Evolutionary conservation across 2,329 filamentous ascomycete species (phyloP), one percentile per base, ranked within the genome.

Genomic region (Hypoxylon sp.): DNA sequence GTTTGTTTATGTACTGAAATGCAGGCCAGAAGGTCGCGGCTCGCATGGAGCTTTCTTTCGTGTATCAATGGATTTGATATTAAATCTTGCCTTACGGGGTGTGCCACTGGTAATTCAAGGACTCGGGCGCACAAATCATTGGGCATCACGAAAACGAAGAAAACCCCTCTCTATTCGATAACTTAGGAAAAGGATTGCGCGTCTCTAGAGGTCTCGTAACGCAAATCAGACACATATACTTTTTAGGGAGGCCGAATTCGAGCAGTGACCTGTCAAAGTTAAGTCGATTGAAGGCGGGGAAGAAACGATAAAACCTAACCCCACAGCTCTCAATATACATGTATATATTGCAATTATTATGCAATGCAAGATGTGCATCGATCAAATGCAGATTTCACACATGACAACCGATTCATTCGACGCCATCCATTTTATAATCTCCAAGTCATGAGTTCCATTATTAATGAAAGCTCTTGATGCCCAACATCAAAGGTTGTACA

Each of bases 111-210:
- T n/a, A 39, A 51, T 32, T 58, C 51, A 53, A 57, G 27, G 23
- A 25, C 43, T 58, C 53, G 63, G 58, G 58, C 34, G 57, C 39
- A 50, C 21, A 53, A 51, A 32, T 30, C 29, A 63, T 63, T 69
- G 48, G 63, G 56, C 66, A 62, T 55, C 52, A 67, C 67, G 67
- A 69, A 69, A 69, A 67, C 48, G 46, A 61, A 12, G 43, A 61
- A 53, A 37, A 21, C 45, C 21, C 6, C 39, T 48, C 11, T 46
- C 43, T 34, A 63, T 58, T 69, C 41, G 58, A 47, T 54, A 56
- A 30, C 29, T 61, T 11, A 52, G 41, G 16, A 53, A 55, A 54
- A 16, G 9, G 25, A 46, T 61, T 64, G 50, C 56, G 55, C 59
- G 66, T 66, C 60, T 27, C 51, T 19, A 52, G 41, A 59, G 25